Conservation (phyloP, 768 basidiomycete species). For the Pulveroboletus ravenelii region DNA sequence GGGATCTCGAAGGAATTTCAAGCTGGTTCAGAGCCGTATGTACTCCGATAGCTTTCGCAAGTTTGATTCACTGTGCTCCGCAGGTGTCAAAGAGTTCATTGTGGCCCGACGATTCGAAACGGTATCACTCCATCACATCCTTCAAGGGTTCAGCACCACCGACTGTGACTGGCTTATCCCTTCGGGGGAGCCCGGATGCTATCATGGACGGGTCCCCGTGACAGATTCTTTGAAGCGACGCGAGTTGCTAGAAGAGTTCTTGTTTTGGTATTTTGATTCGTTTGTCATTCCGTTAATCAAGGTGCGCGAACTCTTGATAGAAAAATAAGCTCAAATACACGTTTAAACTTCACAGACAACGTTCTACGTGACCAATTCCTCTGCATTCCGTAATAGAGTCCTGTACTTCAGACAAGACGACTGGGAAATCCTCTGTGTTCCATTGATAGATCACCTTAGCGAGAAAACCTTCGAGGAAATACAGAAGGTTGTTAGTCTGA, state of each 20-base stretch:
- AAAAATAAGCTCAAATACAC: not conserved
- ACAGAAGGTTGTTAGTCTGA: conserved; percentile 44
- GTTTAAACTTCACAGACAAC: conserved; percentile 53
- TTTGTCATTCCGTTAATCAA: conserved; percentile 76
- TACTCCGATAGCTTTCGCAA: not conserved
- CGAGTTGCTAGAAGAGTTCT: conserved; percentile 80
- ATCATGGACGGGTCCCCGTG: conserved; percentile 49
- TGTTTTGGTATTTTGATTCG: conserved; percentile 93
- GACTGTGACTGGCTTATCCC: conserved; percentile 79
- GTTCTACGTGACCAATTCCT: conserved; percentile 92
- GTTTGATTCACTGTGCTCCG: not conserved
- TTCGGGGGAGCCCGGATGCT: conserved; percentile 30
- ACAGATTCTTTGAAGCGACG: conserved; percentile 71
- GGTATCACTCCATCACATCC: conserved; percentile 63
- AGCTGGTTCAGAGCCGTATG: conserved; percentile 54
- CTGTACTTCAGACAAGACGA: conserved; percentile 94
- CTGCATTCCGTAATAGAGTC: conserved; percentile 74
- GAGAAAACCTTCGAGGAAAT: conserved; percentile 67
- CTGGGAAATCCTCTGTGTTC: conserved; percentile 80
- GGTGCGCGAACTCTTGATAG: conserved; percentile 39
- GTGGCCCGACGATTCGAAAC: conserved; percentile 76
- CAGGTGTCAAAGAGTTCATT: conserved; percentile 76
- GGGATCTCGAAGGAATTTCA: conserved; percentile 68
- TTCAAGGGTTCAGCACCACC: conserved; percentile 71
- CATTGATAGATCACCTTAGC: conserved; percentile 73